Evolutionary conservation across 352 stramenopile genomes (phyloP).

Genomic region (Globisporangium perplexum): DNA sequence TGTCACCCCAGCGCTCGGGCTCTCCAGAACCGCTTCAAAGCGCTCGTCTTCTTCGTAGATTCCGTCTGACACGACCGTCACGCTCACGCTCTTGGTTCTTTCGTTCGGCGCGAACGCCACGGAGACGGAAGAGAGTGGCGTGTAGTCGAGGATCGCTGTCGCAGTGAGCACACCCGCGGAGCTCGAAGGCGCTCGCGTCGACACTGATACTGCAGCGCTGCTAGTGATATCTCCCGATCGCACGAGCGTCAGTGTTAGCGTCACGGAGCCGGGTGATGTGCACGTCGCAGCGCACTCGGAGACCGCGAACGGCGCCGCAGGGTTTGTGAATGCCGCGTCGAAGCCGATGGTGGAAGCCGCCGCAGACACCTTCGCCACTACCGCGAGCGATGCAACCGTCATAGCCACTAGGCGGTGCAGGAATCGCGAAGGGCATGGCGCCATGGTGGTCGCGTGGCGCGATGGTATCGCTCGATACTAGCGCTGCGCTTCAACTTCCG

Average conservation of each 20-base stretch:
- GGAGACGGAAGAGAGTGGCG: slow-evolving; percentile 11
- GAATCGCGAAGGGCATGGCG: not conserved
- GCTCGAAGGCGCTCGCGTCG: slow-evolving; percentile 18
- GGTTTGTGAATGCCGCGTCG: slow-evolving; percentile 20
- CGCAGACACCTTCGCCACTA: not conserved
- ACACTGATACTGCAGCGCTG: slow-evolving; percentile 30
- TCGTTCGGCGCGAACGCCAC: slow-evolving; percentile 28
- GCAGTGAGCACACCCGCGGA: slow-evolving; percentile 7
- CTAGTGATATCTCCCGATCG: slow-evolving; percentile 20
- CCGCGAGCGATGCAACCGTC: slow-evolving; percentile 7
- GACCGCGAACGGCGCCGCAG: slow-evolving; percentile 19
- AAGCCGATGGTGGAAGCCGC: slow-evolving; percentile 27
- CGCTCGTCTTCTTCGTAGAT: slow-evolving; percentile 40
- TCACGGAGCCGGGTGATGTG: slow-evolving; percentile 24
- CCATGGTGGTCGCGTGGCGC: too few relatives aligned
- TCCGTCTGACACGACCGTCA: slow-evolving; percentile 40
- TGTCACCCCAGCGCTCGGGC: slow-evolving; percentile 17
- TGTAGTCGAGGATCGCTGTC: slow-evolving; percentile 28
- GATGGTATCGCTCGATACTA: too few relatives aligned
- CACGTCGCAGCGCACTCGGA: slow-evolving; percentile 31
- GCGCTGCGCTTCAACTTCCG: too few relatives aligned
- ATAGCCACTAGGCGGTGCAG: not conserved
- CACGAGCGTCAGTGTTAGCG: slow-evolving; percentile 25
- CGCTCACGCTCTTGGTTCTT: slow-evolving; percentile 17
- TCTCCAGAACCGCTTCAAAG: slow-evolving; percentile 32